Evolutionary conservation across 371 early-diverging fungal genomes (phyloP), one percentile per base, ranked within the genome.

Genomic region (Circinella minor): DNA sequence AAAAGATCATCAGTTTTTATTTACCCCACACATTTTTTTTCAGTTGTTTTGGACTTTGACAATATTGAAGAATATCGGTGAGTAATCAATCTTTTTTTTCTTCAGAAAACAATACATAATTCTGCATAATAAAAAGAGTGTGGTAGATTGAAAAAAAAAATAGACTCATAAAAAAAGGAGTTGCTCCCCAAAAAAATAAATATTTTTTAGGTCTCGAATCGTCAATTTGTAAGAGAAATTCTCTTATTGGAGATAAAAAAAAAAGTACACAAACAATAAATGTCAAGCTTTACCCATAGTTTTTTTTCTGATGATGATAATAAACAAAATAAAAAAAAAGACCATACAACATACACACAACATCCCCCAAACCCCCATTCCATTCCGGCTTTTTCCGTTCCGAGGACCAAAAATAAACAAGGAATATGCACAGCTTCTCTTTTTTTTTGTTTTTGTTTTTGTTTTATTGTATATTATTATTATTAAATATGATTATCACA

Each of bases 61-160:
- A 95, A 95, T 77, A 94, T 95, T 75, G 93, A 91, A 15, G 91
- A 93, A 78, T 94, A 90, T 77, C 81, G 93, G 81, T 76, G 60
- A 70, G 66, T 27, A 55, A 15, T 15, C 43, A 43, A 11, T 43
- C 9, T 9, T 43, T 43, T 43, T 15, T 6, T 13, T 15, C 51
- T 51, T 8, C 8, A 8, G n/a, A 20, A 13, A 14, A 18, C 20
- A 38, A 4, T 20, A 0, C 36, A 27, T 38, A 10, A n/a, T 27
- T 27, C 27, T 27, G 27, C 27, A 27, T 27, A 27, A 27, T 27
- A 27, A 27, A 27, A 27, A 27, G 1, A 27, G 27, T 27, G 27
- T 27, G 27, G 2, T 27, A 27, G 27, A 27, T 27, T 27, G 27
- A 27, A n/a, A n/a, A n/a, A n/a, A n/a, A n/a, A n/a, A 27, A 27